phyloP scores from a whole-genome alignment of 2,329 filamentous ascomycete genomes.

The Fusarium sp. region DNA sequence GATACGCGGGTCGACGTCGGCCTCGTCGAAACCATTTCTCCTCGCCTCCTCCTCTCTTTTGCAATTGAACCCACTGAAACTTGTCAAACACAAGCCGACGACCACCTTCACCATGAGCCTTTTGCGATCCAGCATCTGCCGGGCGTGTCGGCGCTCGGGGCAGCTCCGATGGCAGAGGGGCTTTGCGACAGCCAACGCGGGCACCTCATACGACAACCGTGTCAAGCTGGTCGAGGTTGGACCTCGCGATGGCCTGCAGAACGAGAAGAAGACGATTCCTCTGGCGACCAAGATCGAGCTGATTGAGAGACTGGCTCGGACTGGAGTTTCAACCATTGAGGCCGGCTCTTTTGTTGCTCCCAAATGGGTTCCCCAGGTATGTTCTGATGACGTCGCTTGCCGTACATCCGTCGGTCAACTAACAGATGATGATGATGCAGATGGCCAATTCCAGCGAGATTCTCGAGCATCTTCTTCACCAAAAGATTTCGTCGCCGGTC shows the following conservation, averaged over 20 bases:
- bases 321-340: conserved; percentile 80
- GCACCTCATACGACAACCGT: conserved; percentile 52
- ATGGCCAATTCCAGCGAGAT: conserved; percentile 85
- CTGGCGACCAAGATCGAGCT: conserved; percentile 81
- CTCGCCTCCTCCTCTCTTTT: conserved; percentile 15
- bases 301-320: conserved; percentile 74
- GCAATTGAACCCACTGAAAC: conserved; percentile 11
- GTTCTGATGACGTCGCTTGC: conserved; percentile 6
- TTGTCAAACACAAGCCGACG: neutral
- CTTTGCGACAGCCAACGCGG: conserved; percentile 55
- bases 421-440: conserved; percentile 52
- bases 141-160: conserved; percentile 52
- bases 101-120: conserved; percentile 47
- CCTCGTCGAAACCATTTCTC: conserved; percentile 19
- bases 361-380: conserved; percentile 85
- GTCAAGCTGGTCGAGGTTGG: conserved; percentile 84
- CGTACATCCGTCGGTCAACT: conserved; percentile 1
- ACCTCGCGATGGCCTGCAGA: conserved; percentile 87
- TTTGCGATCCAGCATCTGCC: conserved; percentile 53
- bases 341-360: conserved; percentile 85
- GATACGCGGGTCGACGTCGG: conserved; percentile 44
- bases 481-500: conserved; percentile 63
- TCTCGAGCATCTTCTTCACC: conserved; percentile 73
- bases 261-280: conserved; percentile 79
- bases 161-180: conserved; percentile 48